Evolutionary conservation across 176 grass and related monocot species (phyloP).

Genomic region (Melocanna baccifera): DNA sequence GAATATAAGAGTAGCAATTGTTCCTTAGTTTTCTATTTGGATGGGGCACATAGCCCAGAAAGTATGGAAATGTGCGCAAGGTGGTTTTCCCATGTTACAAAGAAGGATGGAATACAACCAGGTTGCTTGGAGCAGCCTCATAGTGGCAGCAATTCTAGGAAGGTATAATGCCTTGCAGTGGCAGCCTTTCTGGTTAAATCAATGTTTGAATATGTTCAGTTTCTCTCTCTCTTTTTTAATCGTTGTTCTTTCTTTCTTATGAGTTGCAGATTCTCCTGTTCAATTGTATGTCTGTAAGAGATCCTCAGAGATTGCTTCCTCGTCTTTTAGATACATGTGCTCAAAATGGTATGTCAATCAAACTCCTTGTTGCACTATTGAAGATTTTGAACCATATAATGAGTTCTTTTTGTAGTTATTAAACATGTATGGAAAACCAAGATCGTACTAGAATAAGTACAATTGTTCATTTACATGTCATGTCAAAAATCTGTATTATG

Average conservation of each 20-base stretch:
- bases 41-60: slow-evolving; percentile 97
- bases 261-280: slow-evolving; percentile 73
- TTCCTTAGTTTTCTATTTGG: slow-evolving; percentile 82
- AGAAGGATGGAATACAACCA: slow-evolving; percentile 33
- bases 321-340: slow-evolving; percentile 62
- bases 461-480: background rate
- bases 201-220: background rate
- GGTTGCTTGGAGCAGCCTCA: slow-evolving; percentile 33
- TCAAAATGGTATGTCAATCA: slow-evolving; percentile 54
- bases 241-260: slow-evolving; percentile 16
- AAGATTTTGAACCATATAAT: slow-evolving; percentile 26
- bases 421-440: background rate
- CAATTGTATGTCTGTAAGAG: slow-evolving; percentile 98
- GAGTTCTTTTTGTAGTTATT: slow-evolving; percentile 15
- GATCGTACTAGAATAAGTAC: background rate
- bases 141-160: slow-evolving; percentile 42
- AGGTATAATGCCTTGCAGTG: slow-evolving; percentile 46
- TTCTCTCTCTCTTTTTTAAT: background rate
- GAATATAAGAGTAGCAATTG: slow-evolving; percentile 26
- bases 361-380: slow-evolving; percentile 17
- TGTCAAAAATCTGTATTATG: background rate
- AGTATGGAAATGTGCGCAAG: slow-evolving; percentile 85
- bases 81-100: slow-evolving; percentile 73
- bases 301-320: slow-evolving; percentile 88
- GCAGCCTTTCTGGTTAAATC: background rate